Evolutionary conservation across 2,329 filamentous ascomycete genomes (phyloP).

Genomic region (Boeremia lycopersici): DNA sequence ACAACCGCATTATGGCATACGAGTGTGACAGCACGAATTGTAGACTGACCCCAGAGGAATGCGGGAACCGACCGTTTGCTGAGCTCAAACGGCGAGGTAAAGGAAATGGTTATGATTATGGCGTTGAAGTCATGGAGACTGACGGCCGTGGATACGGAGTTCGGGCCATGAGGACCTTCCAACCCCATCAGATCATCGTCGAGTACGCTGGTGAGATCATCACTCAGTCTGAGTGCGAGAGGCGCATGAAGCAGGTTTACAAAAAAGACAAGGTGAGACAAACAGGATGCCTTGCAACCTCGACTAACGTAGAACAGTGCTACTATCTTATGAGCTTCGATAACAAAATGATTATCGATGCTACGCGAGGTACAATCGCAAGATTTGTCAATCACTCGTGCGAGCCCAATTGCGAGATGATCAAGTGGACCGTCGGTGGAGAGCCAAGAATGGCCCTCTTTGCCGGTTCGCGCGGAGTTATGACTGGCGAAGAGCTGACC

Average conservation of each 20-base stretch:
- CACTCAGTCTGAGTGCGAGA: slow-evolving; percentile 89
- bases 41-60: slow-evolving; percentile 73
- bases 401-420: slow-evolving; percentile 95
- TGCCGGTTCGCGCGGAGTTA: slow-evolving; percentile 85
- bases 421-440: slow-evolving; percentile 94
- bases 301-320: slow-evolving; percentile 63
- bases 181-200: slow-evolving; percentile 92
- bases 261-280: slow-evolving; percentile 83
- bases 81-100: slow-evolving; percentile 70
- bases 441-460: slow-evolving; percentile 97
- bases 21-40: slow-evolving; percentile 94
- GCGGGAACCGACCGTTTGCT: slow-evolving; percentile 87
- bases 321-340: slow-evolving; percentile 99
- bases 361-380: slow-evolving; percentile 92
- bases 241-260: slow-evolving; percentile 91
- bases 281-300: not conserved
- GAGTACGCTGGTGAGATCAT: slow-evolving; percentile 99
- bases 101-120: slow-evolving; percentile 86
- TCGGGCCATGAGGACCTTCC: slow-evolving; percentile 85
- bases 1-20: slow-evolving; percentile 96
- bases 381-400: slow-evolving; percentile 99
- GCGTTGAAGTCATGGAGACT: slow-evolving; percentile 94
- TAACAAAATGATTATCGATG: slow-evolving; percentile 98
- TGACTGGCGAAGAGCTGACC: slow-evolving; percentile 93
- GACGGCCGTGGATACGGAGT: slow-evolving; percentile 87